A percentile compares a stretch with the other conserved stretches of the same genome.
Conservation (phyloP, 495 filamentous ascomycete genomes). For the Aspergillus campestris region DNA sequence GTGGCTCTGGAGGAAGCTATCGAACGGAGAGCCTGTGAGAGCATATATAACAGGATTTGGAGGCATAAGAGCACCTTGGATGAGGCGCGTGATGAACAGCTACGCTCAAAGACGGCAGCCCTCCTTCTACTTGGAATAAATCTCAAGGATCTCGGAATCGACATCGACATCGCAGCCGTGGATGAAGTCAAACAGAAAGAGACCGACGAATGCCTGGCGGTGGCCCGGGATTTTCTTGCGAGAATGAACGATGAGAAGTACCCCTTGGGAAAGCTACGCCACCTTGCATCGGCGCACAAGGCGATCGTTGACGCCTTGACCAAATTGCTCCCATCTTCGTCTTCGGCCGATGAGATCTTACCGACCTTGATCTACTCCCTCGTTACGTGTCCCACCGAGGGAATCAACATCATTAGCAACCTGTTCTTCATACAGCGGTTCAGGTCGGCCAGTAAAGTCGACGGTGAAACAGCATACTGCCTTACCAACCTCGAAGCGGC, state of each 20-base stretch:
- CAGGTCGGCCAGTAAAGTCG: constrained; percentile 73
- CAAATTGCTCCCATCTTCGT: constrained; percentile 69
- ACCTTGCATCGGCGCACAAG: constrained; percentile 83
- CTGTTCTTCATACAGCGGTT: constrained; percentile 91
- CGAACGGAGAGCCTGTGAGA: constrained; percentile 78
- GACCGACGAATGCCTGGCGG: constrained; percentile 62
- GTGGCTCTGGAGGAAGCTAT: constrained; percentile 82
- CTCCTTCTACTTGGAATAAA: constrained; percentile 85
- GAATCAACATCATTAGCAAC: constrained; percentile 86
- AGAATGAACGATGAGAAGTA: constrained; percentile 82
- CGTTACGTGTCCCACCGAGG: constrained; percentile 80
- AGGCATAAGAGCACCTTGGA: constrained; percentile 87
- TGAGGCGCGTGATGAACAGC: constrained; percentile 88
- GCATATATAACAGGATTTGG: constrained; percentile 80
- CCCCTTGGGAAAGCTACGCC: constrained; percentile 84
- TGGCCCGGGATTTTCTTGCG: constrained; percentile 63
- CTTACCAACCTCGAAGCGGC: constrained; percentile 93
- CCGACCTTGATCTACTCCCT: constrained; percentile 93
- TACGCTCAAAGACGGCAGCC: constrained; percentile 90
- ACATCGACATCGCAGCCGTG: constrained; percentile 46
- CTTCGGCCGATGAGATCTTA: constrained; percentile 93
- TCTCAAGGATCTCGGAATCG: constrained; percentile 75
- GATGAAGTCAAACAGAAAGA: constrained; percentile 57
- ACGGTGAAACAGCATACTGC: constrained; percentile 92
- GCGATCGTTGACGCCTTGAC: constrained; percentile 85